Base-by-base conservation (phyloP, 2,329 filamentous ascomycete genomes). In the Cladophialophora chaetospira region DNA sequence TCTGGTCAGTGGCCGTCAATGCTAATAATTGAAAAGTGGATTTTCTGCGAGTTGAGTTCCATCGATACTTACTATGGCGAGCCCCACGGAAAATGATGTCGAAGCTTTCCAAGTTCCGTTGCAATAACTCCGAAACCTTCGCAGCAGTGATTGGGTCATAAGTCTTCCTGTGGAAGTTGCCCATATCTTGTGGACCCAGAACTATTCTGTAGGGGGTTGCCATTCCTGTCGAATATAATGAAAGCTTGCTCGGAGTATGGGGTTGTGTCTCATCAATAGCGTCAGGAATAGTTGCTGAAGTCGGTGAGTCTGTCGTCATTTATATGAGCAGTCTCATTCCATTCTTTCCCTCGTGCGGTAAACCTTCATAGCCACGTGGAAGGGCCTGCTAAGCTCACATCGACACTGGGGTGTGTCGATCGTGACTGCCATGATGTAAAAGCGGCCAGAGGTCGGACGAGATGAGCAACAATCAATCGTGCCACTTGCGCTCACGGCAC, bases 1-100 rank as follows among this genome's bases (percentile, higher is more conserved):
- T 96, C 74, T 76, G 46, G 5, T 13, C 5, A 33, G 29, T 13
- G 13, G 29, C 29, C 29, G 29, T 33, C 13, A 33, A 13, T 13
- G 29, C 29, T 8, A 33, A 13, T 33, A 33, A n/a, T n/a, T n/a
- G n/a, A n/a, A n/a, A n/a, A n/a, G n/a, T n/a, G n/a, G n/a, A n/a
- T n/a, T n/a, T 13, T 6, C 29, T 33, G 29, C 29, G 29, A 13
- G 29, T 33, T 6, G 13, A 13, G 6, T 8, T 33, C 29, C 25
- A 9, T 19, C 6, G 13, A 17, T 26, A 15, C 38, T 21, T 43
- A 43, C 38, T 43, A 15, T 43, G 38, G 9, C 38, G 38, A 9
- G 19, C n/a, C 9, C 38, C 38, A 6, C 9, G 6, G 38, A 43
- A 43, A 6, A 43, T 43, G 6, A 43, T 43, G 38, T 43, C 19